Percentiles rank a stretch among this genome's conserved stretches.
These are phyloP conservation scores for Colletotrichum filicis DNA, from an alignment of 2,329 filamentous ascomycete genomes.

Conservation along the genomic window DNA sequence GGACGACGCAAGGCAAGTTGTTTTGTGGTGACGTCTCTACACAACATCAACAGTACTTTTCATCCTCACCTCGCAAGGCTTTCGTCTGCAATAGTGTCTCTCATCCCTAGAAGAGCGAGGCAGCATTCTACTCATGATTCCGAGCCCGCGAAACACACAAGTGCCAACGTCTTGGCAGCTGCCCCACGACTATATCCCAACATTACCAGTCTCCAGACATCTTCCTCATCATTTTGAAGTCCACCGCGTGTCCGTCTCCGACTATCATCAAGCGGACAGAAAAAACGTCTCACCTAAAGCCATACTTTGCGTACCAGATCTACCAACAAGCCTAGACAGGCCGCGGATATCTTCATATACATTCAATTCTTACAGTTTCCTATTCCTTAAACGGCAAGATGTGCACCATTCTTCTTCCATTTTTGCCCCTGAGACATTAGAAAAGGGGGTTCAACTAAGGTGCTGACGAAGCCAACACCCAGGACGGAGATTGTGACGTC, in stretches of 20 bases:
- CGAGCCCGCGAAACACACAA: no score
- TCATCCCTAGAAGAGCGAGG: no score
- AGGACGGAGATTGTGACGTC: background rate
- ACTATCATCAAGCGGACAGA: background rate
- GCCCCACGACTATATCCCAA: background rate
- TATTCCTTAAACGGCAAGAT: background rate
- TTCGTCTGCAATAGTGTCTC: no score
- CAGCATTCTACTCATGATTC: no score
- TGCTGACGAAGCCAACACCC: background rate
- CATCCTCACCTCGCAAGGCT: no score
- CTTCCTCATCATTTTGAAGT: no score
- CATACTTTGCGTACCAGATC: background rate
- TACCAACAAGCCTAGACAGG: background rate
- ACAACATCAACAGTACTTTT: no score
- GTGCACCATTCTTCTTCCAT: background rate
- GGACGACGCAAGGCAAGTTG: no score
- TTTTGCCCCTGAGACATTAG: background rate
- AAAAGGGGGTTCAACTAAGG: background rate
- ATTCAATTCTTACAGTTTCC: background rate
- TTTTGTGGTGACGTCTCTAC: no score
- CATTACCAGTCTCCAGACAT: background rate
- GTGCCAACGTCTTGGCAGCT: background rate
- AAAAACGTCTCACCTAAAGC: background rate
- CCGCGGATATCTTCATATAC: background rate
- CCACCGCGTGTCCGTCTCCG: background rate